Evolutionary conservation across 2,329 filamentous ascomycete genomes (phyloP).

Genomic region (Aspergillus sp.): DNA sequence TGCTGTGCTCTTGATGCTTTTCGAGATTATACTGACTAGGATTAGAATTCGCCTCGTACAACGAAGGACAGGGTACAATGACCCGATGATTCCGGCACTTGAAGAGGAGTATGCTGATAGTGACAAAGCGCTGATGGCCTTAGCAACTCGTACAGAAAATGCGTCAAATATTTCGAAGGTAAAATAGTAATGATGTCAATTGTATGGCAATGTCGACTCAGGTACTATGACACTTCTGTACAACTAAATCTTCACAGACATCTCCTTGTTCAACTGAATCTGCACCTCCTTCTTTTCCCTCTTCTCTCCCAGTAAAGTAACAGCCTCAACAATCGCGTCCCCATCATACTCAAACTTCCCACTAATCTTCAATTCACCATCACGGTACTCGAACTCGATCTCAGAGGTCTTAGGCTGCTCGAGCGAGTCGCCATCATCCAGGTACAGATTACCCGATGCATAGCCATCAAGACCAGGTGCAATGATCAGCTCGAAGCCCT

Average conservation of each 20-base stretch:
- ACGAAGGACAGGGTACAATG: too few species aligned
- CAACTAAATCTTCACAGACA: conserved; percentile 7
- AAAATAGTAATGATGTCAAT: too few species aligned
- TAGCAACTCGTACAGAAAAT: too few species aligned
- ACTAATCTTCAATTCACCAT: conserved; percentile 34
- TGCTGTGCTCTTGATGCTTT: too few species aligned
- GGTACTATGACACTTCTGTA: background rate
- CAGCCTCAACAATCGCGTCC: conserved; percentile 25
- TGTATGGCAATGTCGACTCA: too few species aligned
- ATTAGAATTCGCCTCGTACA: too few species aligned
- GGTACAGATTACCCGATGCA: conserved; percentile 62
- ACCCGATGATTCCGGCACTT: too few species aligned
- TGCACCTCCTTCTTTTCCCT: conserved; percentile 18
- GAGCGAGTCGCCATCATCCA: conserved; percentile 69
- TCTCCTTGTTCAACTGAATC: conserved; percentile 17
- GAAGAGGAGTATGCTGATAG: too few species aligned
- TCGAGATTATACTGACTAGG: too few species aligned
- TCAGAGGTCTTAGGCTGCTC: conserved; percentile 50
- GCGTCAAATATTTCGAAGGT: too few species aligned
- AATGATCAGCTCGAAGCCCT: conserved; percentile 65
- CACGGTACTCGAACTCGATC: conserved; percentile 54
- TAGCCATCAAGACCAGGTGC: conserved; percentile 56
- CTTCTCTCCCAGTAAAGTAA: conserved; percentile 27
- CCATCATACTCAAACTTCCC: conserved; percentile 23
- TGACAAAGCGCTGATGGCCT: too few species aligned